Evolutionary conservation across 257 asterid genomes (phyloP).

Genomic region (Fraxinus pennsylvanica): DNA sequence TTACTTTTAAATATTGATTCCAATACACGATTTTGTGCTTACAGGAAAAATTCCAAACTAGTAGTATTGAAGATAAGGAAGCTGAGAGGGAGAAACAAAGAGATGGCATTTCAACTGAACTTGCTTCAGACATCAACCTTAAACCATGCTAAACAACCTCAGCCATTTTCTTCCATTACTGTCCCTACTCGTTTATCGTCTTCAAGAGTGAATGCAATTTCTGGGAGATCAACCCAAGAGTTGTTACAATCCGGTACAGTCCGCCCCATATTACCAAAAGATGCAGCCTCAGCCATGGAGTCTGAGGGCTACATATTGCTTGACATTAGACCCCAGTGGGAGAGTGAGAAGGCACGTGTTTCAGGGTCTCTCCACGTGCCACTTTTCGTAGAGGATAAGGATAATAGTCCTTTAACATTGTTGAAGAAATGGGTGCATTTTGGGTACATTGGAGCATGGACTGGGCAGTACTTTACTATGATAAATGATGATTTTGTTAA

Average conservation of each 20-base stretch:
- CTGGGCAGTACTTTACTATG: constrained; percentile 82
- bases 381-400: constrained; percentile 75
- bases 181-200: constrained; percentile 40
- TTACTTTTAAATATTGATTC: no score
- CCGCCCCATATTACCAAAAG: constrained; percentile 68
- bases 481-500: constrained; percentile 57
- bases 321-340: constrained; percentile 92
- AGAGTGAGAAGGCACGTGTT: constrained; percentile 80
- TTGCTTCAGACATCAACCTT: constrained; percentile 45
- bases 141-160: constrained; percentile 33
- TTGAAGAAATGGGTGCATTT: constrained; percentile 95
- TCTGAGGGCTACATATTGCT: constrained; percentile 68
- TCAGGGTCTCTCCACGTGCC: constrained; percentile 84
- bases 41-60: not conserved
- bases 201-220: constrained; percentile 39
- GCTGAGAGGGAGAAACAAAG: not conserved
- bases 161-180: constrained; percentile 30
- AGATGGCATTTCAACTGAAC: constrained; percentile 59
- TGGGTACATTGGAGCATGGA: constrained; percentile 92
- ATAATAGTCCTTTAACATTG: constrained; percentile 64
- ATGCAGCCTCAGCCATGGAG: constrained; percentile 63
- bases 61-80: constrained; percentile 25
- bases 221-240: constrained; percentile 56
- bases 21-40: no score
- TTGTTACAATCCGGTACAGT: constrained; percentile 75